Evolutionary conservation across 1,139 yeast species (phyloP), one percentile per base, ranked within the genome.

Genomic region (Zygoascus meyerae): DNA sequence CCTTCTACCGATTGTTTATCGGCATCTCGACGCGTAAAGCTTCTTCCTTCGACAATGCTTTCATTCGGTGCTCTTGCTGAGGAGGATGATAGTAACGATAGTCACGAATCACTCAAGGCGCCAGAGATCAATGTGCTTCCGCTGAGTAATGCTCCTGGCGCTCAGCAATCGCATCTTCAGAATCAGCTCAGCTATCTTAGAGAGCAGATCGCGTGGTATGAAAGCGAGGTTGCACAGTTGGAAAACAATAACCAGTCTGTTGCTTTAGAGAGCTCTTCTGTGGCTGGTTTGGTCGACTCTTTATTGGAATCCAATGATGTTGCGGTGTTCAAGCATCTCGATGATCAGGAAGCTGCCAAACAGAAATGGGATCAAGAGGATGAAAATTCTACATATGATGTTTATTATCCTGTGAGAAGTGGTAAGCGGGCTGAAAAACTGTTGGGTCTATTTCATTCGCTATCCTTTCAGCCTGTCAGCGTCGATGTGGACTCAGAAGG

Each of bases 391-490:
- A 9, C 30, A 3, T 50, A 49, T 6, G 47, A 47, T 28, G 30
- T 42, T 28, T 49, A 45, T 37, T 40, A 44, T 14, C 54, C 54
- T 3, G 38, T 49, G 2, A 37, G 51, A 30, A 35, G 44, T 8
- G 48, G 48, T 9, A 6, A 42, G 28, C 44, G 41, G 18, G 44
- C 52, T 2, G 18, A 31, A 18, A 31, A 28, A 5, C 26, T 51
- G 18, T 41, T 56, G 5, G 49, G 47, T 14, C 39, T 52, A 44
- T 58, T 57, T 42, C 61, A 58, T 46, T 36, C 50, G 10, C 46
- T 57, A 29, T 40, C 36, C 11, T 47, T 58, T 18, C 37, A 47
- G 44, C 52, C 21, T 37, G 43, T 4, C n/a, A 35, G 26, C n/a
- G 14, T 33, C 17, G 36, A 31, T 12, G 37, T 51, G 30, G 45